A percentile compares a stretch with the other conserved stretches of the same genome.
Conservation (phyloP, 2,329 filamentous ascomycete species). For the Dactylellina haptotyla region DNA sequence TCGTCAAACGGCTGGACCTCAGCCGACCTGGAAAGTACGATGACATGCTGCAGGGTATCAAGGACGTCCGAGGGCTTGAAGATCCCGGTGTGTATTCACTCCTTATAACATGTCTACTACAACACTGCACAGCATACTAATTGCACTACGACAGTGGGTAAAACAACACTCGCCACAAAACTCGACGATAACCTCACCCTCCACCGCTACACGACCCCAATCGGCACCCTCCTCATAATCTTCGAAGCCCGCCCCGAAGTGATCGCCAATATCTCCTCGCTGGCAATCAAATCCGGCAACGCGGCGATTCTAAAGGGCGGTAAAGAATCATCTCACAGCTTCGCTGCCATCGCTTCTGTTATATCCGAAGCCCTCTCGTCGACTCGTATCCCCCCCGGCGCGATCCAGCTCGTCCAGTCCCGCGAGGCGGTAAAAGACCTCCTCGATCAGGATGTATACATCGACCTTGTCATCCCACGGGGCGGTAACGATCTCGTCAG, state of each 20-base stretch:
- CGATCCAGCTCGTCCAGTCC: slow-evolving; percentile 92
- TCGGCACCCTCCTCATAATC: slow-evolving; percentile 97
- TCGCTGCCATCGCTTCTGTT: slow-evolving; percentile 84
- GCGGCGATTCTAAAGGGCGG: slow-evolving; percentile 96
- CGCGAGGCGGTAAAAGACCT: slow-evolving; percentile 89
- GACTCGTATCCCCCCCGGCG: slow-evolving; percentile 81
- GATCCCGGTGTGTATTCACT: slow-evolving; percentile 77
- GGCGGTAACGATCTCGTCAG: slow-evolving; percentile 90
- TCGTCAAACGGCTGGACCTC: slow-evolving; percentile 84
- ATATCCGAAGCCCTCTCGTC: slow-evolving; percentile 79
- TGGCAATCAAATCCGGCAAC: slow-evolving; percentile 97
- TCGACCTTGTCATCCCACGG: slow-evolving; percentile 93
- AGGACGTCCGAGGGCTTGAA: slow-evolving; percentile 83
- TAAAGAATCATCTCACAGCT: slow-evolving; percentile 95
- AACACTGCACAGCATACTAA: slow-evolving; percentile 42
- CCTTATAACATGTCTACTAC: not conserved
- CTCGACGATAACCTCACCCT: slow-evolving; percentile 87
- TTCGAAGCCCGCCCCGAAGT: slow-evolving; percentile 98
- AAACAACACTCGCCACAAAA: slow-evolving; percentile 81
- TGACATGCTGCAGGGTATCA: slow-evolving; percentile 94
- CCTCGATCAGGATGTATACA: slow-evolving; percentile 83
- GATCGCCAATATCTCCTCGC: slow-evolving; percentile 94
- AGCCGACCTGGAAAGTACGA: slow-evolving; percentile 90
- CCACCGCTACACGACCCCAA: slow-evolving; percentile 90
- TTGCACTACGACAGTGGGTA: slow-evolving; percentile 72